A percentile compares a stretch with the other conserved stretches of the same genome.
Evolutionary conservation across 164 flowering plant species (phyloP).

Genomic region (Vitis riparia): DNA sequence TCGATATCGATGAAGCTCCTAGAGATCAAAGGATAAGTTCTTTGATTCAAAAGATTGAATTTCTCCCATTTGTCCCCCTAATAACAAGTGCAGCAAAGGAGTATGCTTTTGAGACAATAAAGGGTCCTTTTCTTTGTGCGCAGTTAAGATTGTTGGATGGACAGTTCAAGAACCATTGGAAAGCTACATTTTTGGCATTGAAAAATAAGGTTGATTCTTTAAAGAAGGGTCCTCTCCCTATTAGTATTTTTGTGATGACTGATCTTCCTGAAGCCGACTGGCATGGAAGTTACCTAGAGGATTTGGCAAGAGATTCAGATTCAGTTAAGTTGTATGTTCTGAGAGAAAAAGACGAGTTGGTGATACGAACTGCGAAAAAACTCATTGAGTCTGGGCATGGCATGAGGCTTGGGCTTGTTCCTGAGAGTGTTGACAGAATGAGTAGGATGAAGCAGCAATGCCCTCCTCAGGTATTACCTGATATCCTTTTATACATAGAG

Average conservation of each 20-base stretch:
- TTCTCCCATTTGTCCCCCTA: conserved; percentile 76
- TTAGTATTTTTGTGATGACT: conserved; percentile 89
- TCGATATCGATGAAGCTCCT: conserved; percentile 70
- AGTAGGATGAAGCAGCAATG: conserved; percentile 29
- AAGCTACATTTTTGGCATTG: conserved; percentile 60
- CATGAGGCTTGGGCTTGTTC: conserved; percentile 31
- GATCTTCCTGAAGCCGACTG: conserved; percentile 86
- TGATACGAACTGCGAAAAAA: conserved; percentile 47
- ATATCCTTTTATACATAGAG: conserved; percentile 73
- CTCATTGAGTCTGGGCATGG: conserved; percentile 45
- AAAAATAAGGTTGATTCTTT: conserved; percentile 58
- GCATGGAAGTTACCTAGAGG: conserved; percentile 76
- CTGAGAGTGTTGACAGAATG: conserved; percentile 9
- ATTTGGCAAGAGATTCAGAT: conserved; percentile 51
- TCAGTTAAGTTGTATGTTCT: conserved; percentile 55
- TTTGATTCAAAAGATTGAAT: conserved; percentile 54
- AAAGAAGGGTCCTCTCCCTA: conserved; percentile 37
- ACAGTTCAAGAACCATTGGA: conserved; percentile 95
- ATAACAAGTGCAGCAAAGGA: conserved; percentile 65
- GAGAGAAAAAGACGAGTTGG: conserved; percentile 52
- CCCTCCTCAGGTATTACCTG: conserved; percentile 35
- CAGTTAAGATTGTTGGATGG: conserved; percentile 96
- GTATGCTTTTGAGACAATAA: conserved; percentile 51
- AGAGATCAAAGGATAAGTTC: conserved; percentile 57
- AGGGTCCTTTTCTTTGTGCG: conserved; percentile 80